A percentile compares a stretch with the other conserved stretches of the same genome.
Conservation (phyloP, 1,139 yeast genomes). For the Yamadazyma triangularis region DNA sequence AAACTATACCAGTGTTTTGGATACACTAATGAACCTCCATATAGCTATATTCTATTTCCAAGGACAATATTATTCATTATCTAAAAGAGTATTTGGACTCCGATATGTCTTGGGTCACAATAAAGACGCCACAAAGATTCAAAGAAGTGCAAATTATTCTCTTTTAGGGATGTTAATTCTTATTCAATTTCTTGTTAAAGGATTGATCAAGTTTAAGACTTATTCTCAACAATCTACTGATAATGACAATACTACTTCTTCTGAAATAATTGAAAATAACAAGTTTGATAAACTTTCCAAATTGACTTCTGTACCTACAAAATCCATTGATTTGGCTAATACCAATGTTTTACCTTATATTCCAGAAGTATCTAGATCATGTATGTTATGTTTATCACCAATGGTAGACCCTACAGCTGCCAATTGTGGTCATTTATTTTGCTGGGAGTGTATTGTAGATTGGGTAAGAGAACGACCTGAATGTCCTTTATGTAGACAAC, state of each 20-base stretch:
- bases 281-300: background rate
- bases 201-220: constrained; percentile 30
- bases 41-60: constrained; percentile 76
- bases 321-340: constrained; percentile 51
- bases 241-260: constrained; percentile 11
- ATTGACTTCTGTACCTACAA: constrained; percentile 4
- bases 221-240: constrained; percentile 14
- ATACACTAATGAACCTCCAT: constrained; percentile 59
- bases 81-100: constrained; percentile 75
- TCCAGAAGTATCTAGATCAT: constrained; percentile 64
- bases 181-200: constrained; percentile 52
- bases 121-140: constrained; percentile 42
- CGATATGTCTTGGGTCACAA: constrained; percentile 72
- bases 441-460: constrained; percentile 87
- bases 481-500: constrained; percentile 87
- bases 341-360: constrained; percentile 59
- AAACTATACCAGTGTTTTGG: constrained; percentile 43
- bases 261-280: no score
- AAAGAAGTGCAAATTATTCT: constrained; percentile 61
- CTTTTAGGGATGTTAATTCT: constrained; percentile 69
- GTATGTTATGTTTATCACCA: constrained; percentile 77
- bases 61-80: constrained; percentile 74
- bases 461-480: constrained; percentile 89
- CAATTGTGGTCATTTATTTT: constrained; percentile 87
- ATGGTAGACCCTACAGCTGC: constrained; percentile 85